Percentiles rank a stretch among this genome's conserved stretches.
These are phyloP conservation scores for Chrysopogon serrulatus DNA, from an alignment of 176 grass and related monocot species.

Conservation along the genomic window DNA sequence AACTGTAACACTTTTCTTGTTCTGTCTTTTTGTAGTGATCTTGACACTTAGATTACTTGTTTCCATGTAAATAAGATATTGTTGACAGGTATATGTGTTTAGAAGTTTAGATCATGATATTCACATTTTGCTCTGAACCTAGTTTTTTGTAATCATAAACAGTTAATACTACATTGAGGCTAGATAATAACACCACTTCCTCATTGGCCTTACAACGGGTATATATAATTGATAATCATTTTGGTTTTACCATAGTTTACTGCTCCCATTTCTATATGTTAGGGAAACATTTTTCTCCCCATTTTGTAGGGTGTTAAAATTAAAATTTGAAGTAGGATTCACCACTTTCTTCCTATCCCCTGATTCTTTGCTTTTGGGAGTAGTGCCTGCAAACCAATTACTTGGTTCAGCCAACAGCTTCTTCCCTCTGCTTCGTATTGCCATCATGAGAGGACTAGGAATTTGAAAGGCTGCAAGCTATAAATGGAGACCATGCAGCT, in stretches of 20 bases:
- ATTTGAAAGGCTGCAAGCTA: too few species aligned
- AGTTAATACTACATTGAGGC: neutral
- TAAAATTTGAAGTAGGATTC: neutral
- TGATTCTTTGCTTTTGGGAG: too few species aligned
- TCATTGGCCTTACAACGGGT: neutral
- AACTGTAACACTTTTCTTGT: too few species aligned
- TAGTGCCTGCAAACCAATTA: too few species aligned
- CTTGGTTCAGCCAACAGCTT: too few species aligned
- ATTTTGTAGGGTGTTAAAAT: neutral
- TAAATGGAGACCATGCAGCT: too few species aligned
- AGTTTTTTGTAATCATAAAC: neutral
- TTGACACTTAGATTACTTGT: neutral
- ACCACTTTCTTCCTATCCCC: too few species aligned
- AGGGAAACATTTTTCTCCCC: neutral
- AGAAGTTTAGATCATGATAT: neutral
- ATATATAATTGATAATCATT: neutral
- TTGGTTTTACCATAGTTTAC: neutral
- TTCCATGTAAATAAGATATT: neutral
- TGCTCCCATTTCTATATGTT: neutral
- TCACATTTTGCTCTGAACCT: neutral
- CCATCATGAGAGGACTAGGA: too few species aligned
- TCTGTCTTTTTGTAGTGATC: neutral
- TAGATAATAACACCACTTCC: neutral
- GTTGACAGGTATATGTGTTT: neutral
- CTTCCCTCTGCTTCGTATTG: too few species aligned